A percentile compares a stretch with the other conserved stretches of the same genome.
Conservation (phyloP, 257 asterid species). For the Ilex aquifolium region DNA sequence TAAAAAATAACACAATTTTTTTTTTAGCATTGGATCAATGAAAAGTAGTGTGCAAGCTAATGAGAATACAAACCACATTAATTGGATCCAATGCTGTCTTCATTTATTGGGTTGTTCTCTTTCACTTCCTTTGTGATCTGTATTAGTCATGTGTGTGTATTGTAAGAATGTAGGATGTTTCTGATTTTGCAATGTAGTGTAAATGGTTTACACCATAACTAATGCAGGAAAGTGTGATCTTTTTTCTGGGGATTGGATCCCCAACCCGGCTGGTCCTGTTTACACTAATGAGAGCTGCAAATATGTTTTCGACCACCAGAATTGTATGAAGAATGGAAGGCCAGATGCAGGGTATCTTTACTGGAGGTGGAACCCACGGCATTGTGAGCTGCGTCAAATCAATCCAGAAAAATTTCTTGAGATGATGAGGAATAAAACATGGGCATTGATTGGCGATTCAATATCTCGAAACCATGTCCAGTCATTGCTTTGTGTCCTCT, state of each 20-base stretch:
- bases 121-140: not conserved
- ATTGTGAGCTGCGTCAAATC: constrained; percentile 48
- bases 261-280: constrained; percentile 47
- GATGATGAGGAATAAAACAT: constrained; percentile 54
- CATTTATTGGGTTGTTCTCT: too few species aligned
- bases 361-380: constrained; percentile 81
- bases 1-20: too few species aligned
- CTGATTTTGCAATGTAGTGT: too few species aligned
- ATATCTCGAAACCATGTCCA: constrained; percentile 75
- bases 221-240: constrained; percentile 48
- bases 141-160: too few species aligned
- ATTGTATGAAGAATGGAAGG: constrained; percentile 71
- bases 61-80: too few species aligned
- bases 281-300: constrained; percentile 63
- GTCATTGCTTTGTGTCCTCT: constrained; percentile 67
- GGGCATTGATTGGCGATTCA: constrained; percentile 82
- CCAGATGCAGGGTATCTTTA: constrained; percentile 61
- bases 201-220: constrained; percentile 7
- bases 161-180: too few species aligned
- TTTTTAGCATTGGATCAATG: too few species aligned
- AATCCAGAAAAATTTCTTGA: constrained; percentile 53
- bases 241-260: constrained; percentile 71
- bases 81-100: too few species aligned
- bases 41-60: too few species aligned
- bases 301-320: constrained; percentile 58